Conservation (phyloP, 371 early-diverging fungal species). For the Nosema muscidifuracis region DNA sequence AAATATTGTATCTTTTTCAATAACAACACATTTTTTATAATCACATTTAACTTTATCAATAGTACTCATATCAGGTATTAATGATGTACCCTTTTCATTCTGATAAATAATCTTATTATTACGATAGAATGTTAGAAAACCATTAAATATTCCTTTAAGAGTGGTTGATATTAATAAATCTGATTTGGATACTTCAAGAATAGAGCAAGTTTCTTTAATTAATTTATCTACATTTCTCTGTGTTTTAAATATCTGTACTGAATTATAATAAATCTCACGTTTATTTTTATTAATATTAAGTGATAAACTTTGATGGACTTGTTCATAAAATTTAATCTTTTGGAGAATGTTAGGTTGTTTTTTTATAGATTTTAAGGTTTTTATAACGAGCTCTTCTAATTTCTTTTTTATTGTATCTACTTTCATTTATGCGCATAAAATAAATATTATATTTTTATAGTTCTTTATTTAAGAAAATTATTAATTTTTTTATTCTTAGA, state of each 20-base stretch:
- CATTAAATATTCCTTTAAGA: slow-evolving; percentile 59
- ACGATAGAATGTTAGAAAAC: slow-evolving; percentile 17
- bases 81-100: background rate
- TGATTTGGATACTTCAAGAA: slow-evolving; percentile 3
- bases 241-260: slow-evolving; percentile 42
- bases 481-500: too few species aligned
- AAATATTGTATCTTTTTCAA: slow-evolving; percentile 63
- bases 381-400: background rate
- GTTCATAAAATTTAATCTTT: slow-evolving; percentile 40
- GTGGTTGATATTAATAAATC: slow-evolving; percentile 48
- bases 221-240: slow-evolving; percentile 38
- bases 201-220: slow-evolving; percentile 25
- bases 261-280: slow-evolving; percentile 57
- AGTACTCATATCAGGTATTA: slow-evolving; percentile 59
- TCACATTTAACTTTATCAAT: slow-evolving; percentile 9
- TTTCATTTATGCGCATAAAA: slow-evolving; percentile 1
- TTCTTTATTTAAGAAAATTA: too few species aligned
- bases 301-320: slow-evolving; percentile 26
- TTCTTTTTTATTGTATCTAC: background rate
- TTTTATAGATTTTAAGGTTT: background rate
- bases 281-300: slow-evolving; percentile 30
- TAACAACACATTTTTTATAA: slow-evolving; percentile 40
- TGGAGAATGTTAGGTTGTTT: background rate
- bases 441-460: too few species aligned
- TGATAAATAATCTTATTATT: background rate